Base-by-base conservation (phyloP, 1,139 yeast genomes). In the Zygosaccharomyces sapae region DNA sequence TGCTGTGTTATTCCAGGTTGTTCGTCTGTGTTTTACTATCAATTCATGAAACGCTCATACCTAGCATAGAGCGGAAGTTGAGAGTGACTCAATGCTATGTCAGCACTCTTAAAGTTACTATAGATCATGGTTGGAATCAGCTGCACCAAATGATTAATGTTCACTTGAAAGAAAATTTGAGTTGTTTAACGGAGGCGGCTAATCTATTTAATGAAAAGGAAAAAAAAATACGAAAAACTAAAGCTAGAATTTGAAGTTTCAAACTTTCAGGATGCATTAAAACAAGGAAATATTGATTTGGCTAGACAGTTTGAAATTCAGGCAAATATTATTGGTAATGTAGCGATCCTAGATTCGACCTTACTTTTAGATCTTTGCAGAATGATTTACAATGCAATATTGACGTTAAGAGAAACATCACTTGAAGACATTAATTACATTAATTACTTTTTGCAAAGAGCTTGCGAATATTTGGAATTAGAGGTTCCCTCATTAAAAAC, bases 281-380 rank as follows among this genome's bases (percentile, higher is more conserved):
- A 42, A 18, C 53, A 52, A 9, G 51, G 49, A 2, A 61, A 61
- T 35, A 42, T 52, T 2, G 57, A 57, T 36, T 51, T 53, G 10
- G 62, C 63, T 6, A 50, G 47, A 12, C 41, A 56, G 5, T 58
- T 52, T 43, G 43, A 50, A 6, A 29, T 46, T 5, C 55, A 57
- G 41, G 42, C 54, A 2, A 43, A 55, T 22, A 38, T 57, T 6
- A 27, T 43, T 7, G 43, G 49, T 6, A 45, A 49, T 12, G n/a
- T 24, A 1, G 19, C 31, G 3, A 6, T 33, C 2, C 19, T 55
- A 13, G 51, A 54, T 31, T 41, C 58, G 1, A 44, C 50, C 6
- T 38, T 47, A 9, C 34, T 58, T 3, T 30, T 59, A 5, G 63
- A 59, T 38, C 34, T 59, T n/a, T 51, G 58, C 20, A 47, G 63